Conservation (phyloP, 768 basidiomycete species). For the Polyporus arcularius region DNA sequence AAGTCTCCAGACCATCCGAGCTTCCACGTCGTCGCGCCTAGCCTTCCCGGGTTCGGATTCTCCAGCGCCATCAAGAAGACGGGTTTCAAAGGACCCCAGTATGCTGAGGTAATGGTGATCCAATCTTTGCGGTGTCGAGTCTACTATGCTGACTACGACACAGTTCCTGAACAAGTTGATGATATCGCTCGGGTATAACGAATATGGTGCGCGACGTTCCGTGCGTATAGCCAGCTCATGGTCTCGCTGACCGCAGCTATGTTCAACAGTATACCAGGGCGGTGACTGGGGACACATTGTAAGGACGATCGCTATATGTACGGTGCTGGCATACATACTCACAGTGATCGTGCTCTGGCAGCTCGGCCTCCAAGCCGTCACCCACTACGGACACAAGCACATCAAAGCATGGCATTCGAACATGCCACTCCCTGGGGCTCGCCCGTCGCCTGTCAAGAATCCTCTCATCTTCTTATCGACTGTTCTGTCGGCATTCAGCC, state of each 20-base stretch:
- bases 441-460: constrained; percentile 27
- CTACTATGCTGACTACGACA: not conserved
- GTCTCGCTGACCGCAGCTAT: not conserved
- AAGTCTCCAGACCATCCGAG: constrained; percentile 46
- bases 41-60: constrained; percentile 64
- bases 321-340: not conserved
- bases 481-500: constrained; percentile 31
- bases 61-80: constrained; percentile 55
- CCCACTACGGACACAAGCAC: constrained; percentile 40
- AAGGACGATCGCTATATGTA: constrained; percentile 6
- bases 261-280: constrained; percentile 44
- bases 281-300: constrained; percentile 50
- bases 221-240: not conserved
- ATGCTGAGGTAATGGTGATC: constrained; percentile 47
- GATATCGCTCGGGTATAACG: constrained; percentile 29
- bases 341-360: constrained; percentile 10
- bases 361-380: constrained; percentile 39
- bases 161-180: constrained; percentile 30
- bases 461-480: constrained; percentile 27
- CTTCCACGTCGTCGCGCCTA: constrained; percentile 63
- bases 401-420: constrained; percentile 9
- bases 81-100: constrained; percentile 51
- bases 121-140: too few species aligned
- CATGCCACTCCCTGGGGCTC: constrained; percentile 50
- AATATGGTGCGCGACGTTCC: constrained; percentile 20